phyloP scores from a whole-genome alignment of 176 grass and related monocot genomes.

The Aegilops tauschii region DNA sequence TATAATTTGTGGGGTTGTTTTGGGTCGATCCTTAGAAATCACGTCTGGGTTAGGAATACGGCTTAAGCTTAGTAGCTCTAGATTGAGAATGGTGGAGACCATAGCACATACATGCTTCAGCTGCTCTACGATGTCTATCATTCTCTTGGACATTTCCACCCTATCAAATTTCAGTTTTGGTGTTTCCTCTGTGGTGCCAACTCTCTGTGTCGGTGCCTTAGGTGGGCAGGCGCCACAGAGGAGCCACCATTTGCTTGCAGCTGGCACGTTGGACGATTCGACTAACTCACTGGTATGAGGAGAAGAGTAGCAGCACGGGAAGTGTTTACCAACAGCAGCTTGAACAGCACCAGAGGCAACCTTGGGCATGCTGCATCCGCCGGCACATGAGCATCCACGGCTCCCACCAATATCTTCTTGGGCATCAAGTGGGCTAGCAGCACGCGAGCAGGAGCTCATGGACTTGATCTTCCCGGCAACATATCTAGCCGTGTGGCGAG shows the following conservation, averaged over 20 bases:
- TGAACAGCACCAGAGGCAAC: background rate
- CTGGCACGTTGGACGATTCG: background rate
- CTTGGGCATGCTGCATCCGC: background rate
- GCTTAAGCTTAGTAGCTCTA: background rate
- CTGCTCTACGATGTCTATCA: background rate
- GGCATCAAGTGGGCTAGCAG: background rate
- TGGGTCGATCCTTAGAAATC: rapidly evolving
- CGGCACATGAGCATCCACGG: no score
- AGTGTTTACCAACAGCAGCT: background rate
- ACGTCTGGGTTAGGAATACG: rapidly evolving
- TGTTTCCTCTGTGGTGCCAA: background rate
- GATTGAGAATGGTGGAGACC: background rate
- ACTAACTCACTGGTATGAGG: background rate
- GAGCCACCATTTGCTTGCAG: background rate
- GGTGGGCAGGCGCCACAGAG: background rate
- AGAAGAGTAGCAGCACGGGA: background rate
- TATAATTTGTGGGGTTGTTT: background rate
- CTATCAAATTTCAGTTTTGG: background rate
- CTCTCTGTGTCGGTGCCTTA: background rate
- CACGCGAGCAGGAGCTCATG: background rate
- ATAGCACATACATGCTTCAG: background rate
- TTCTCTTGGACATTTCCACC: background rate
- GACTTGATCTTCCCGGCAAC: background rate
- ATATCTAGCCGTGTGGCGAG: background rate
- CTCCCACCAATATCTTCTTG: background rate